A percentile compares a stretch with the other conserved stretches of the same genome.
Conservation (phyloP, 768 basidiomycete genomes). For the Suillus subaureus region DNA sequence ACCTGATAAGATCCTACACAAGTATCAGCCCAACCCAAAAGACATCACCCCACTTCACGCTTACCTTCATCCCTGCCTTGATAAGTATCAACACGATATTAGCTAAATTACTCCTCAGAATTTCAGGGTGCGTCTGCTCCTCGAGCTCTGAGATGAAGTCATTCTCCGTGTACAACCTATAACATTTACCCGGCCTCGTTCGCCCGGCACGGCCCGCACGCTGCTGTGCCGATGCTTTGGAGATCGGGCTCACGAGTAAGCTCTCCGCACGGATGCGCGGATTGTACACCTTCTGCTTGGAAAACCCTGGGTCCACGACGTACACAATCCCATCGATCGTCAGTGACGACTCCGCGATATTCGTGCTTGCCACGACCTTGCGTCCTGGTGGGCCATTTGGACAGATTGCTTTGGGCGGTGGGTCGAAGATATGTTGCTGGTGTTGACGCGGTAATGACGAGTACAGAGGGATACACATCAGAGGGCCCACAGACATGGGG, state of each 20-base stretch:
- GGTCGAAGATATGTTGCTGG: constrained; percentile 95
- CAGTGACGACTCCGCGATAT: constrained; percentile 95
- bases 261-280: constrained; percentile 95
- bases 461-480: constrained; percentile 90
- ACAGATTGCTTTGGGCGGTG: constrained; percentile 64
- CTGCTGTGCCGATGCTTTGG: constrained; percentile 95
- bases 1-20: constrained; percentile 71
- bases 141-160: constrained; percentile 96
- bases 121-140: constrained; percentile 97
- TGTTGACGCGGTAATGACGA: constrained; percentile 92
- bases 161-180: constrained; percentile 94
- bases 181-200: constrained; percentile 96
- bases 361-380: constrained; percentile 93
- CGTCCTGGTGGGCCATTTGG: constrained; percentile 80
- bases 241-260: constrained; percentile 93
- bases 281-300: constrained; percentile 98
- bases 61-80: constrained; percentile 87
- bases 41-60: constrained; percentile 5
- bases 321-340: constrained; percentile 99
- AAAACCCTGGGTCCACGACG: constrained; percentile 96
- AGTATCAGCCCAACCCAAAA: constrained; percentile 7
- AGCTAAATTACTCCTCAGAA: constrained; percentile 88
- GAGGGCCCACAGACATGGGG: constrained; percentile 77
- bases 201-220: constrained; percentile 95
- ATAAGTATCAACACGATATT: constrained; percentile 92